Conservation (phyloP, 2,329 filamentous ascomycete genomes). For the Teratosphaeria destructans region DNA sequence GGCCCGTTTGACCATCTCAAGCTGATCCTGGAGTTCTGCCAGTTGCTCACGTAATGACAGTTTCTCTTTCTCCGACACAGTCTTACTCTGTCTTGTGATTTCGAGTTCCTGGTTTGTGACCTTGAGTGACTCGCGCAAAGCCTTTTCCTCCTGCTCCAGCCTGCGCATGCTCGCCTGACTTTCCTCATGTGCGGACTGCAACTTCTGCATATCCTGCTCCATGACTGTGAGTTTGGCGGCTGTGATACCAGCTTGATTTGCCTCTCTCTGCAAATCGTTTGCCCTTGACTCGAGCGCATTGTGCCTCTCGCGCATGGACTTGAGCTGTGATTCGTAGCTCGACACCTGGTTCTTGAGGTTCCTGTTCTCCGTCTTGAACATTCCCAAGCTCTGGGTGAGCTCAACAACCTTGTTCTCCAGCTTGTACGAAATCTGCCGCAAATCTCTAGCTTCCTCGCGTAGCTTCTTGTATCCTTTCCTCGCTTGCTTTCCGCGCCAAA, state of each 20-base stretch:
- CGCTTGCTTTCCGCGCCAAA: constrained; percentile 80
- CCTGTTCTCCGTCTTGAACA: constrained; percentile 93
- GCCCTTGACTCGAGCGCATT: constrained; percentile 80
- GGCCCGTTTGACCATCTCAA: constrained; percentile 73
- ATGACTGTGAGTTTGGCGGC: constrained; percentile 81
- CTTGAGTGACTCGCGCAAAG: constrained; percentile 71
- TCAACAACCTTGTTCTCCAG: constrained; percentile 99
- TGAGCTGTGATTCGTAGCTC: constrained; percentile 91
- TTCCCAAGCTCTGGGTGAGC: constrained; percentile 83
- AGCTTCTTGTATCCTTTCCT: constrained; percentile 79
- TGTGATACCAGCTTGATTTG: constrained; percentile 93
- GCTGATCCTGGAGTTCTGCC: constrained; percentile 79
- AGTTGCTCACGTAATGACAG: constrained; percentile 76
- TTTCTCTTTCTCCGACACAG: constrained; percentile 75
- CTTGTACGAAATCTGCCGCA: constrained; percentile 99
- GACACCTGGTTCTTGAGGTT: constrained; percentile 76
- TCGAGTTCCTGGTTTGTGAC: constrained; percentile 73
- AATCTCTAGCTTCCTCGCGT: constrained; percentile 89
- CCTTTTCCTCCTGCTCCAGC: constrained; percentile 86
- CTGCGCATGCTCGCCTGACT: constrained; percentile 83
- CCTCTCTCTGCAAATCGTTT: constrained; percentile 90
- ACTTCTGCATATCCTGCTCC: constrained; percentile 90
- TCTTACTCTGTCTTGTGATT: constrained; percentile 61
- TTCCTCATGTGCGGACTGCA: constrained; percentile 83
- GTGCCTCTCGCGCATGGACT: constrained; percentile 88